Base-by-base conservation (phyloP, 148 eudicot species). In the Spergularia bocconei region DNA sequence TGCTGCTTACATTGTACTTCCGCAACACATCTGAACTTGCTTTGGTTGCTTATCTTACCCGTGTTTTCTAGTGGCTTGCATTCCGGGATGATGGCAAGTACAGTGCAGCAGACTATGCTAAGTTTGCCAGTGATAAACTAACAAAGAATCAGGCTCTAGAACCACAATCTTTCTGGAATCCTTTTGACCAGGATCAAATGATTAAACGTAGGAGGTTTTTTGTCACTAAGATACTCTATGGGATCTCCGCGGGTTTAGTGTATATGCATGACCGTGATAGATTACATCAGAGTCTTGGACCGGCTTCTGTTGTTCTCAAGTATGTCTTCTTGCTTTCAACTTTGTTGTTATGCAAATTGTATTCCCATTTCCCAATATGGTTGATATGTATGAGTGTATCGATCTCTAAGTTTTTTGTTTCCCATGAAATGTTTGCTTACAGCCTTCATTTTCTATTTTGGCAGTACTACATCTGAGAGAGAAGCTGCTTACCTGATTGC, bases 261-360 rank as follows among this genome's bases (percentile, higher is more conserved):
- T 95, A 84, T 88, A 95, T 95, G 99, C 97, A 95, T 82, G 92
- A 85, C 77, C 86, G 73, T 82, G 96, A 95, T 29, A 86, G 92
- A 79, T 84, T 95, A 80, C 99, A 95, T 80, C 99, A 95, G 82
- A 95, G 99, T 86, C 94, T 95, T 76, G 99, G 99, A 77, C 99
- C 99, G 75, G 86, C 97, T 77, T 95, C 99, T 74, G 92, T 95
- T 75, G 90, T 88, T 85, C 93, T 95, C 82, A 95, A 95, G 99
- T 95, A 89, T 77, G 90, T 50, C 65, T 19, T 72, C 60, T 63
- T 14, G 44, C 47, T 52, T 38, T 55, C 39, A 3, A 55, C 20
- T 63, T 52, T 47, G 17, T 70, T n/a, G 21, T 7, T 60, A 6
- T 29, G 4, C 36, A 29, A 2, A 29, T 29, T 2, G 36, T 29